A percentile compares a stretch with the other conserved stretches of the same genome.
Conservation (phyloP, 2,329 filamentous ascomycete species). For the Mariannaea elegans region DNA sequence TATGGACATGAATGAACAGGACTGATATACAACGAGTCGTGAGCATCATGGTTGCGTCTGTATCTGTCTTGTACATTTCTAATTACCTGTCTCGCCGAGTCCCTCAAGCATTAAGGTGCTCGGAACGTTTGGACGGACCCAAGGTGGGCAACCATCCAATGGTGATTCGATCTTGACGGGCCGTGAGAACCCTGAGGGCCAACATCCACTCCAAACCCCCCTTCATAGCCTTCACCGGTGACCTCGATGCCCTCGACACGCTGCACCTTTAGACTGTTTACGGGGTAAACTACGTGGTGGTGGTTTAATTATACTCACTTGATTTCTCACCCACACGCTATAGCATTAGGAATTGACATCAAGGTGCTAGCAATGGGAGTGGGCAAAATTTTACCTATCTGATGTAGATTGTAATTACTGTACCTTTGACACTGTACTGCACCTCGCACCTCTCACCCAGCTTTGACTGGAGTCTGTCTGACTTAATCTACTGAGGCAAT, state of each 20-base stretch:
- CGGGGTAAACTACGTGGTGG: no score
- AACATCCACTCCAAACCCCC: conserved; percentile 24
- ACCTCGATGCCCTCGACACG: conserved; percentile 6
- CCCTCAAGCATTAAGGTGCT: conserved; percentile 1
- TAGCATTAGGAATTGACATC: background rate
- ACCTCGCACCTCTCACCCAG: no score
- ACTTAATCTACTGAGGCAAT: conserved; percentile 16
- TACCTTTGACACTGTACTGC: no score
- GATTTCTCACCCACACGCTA: conserved; percentile 10
- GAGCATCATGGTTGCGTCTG: no score
- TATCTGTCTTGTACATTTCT: background rate
- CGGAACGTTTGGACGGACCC: conserved; percentile 24
- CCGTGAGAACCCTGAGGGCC: conserved; percentile 42
- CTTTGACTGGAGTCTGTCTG: no score
- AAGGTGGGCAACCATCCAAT: conserved; percentile 30
- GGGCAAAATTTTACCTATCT: no score
- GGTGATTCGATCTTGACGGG: conserved; percentile 17
- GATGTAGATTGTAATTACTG: no score
- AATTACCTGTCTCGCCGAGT: conserved; percentile 9
- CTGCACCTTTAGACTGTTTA: background rate
- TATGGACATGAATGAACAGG: no score
- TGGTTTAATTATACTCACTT: conserved; percentile 10
- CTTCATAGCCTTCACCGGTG: conserved; percentile 19
- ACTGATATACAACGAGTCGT: no score
- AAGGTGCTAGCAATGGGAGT: no score